A percentile compares a stretch with the other conserved stretches of the same genome.
phyloP scores from a whole-genome alignment of 805 yeast species.

The Ogataea minuta region DNA sequence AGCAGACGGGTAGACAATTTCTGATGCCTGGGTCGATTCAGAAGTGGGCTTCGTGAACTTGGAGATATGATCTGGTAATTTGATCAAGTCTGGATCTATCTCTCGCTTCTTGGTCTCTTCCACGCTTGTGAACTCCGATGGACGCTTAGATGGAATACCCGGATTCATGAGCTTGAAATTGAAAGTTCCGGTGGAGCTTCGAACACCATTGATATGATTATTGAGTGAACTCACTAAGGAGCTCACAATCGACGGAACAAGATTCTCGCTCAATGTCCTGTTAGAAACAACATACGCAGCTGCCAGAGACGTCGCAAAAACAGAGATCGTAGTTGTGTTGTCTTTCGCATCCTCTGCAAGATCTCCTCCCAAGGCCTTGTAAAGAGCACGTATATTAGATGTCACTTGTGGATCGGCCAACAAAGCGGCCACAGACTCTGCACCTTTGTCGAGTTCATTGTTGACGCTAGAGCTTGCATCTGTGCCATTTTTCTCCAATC shows the following conservation, averaged over 20 bases:
- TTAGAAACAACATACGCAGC: constrained; percentile 35
- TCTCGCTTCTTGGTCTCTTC: constrained; percentile 8
- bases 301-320: constrained; percentile 41
- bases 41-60: constrained; percentile 13
- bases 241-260: constrained; percentile 20
- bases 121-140: constrained; percentile 14
- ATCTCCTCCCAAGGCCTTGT: constrained; percentile 35
- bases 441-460: constrained; percentile 1
- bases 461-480: constrained; percentile 5
- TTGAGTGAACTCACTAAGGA: constrained; percentile 21
- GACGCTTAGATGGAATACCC: constrained; percentile 5
- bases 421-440: constrained; percentile 12
- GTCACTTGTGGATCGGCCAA: constrained; percentile 15
- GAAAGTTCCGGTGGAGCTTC: constrained; percentile 18
- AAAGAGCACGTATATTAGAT: constrained; percentile 8
- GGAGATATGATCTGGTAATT: constrained; percentile 11
- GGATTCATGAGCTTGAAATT: constrained; percentile 7
- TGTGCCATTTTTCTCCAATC: constrained; percentile 43
- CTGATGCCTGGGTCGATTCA: neutral
- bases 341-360: constrained; percentile 3
- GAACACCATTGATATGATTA: constrained; percentile 10
- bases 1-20: constrained; percentile 2
- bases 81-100: constrained; percentile 6
- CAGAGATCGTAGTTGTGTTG: constrained; percentile 17
- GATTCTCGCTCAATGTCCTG: constrained; percentile 18